Base-by-base conservation (phyloP, 2,329 filamentous ascomycete genomes). In the Sarocladium strictum region DNA sequence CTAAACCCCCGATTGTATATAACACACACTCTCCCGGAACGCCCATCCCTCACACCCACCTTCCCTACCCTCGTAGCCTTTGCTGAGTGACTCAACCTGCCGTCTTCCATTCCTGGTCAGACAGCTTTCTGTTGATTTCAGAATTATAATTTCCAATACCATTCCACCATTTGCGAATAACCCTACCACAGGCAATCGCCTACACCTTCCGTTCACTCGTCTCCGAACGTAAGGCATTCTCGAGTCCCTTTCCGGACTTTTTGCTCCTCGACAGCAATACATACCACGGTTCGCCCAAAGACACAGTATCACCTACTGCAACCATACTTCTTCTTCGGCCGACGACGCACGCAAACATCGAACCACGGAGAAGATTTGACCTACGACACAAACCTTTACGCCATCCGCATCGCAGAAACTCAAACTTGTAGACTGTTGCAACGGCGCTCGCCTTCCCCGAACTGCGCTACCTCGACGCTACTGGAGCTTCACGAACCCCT, bases 241-340 rank as follows among this genome's bases (percentile, higher is more conserved):
- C 47, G 47, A 51, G 47, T 51, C 47, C 47, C 47, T 51, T 51
- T 51, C 47, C 47, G 47, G 47, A 51, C 43, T 49, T 49, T 32
- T 49, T 29, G 43, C 43, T 49, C 43, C 43, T 49, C 23, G 23
- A 49, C 14, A 49, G 23, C 47, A 5, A 51, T 24, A 9, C 9
- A 11, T 51, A 49, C 43, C 5, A 35, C 23, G 12, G 17, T 17
- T 51, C 47, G 19, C 23, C 47, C 27, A 33, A 26, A 17, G 10
- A 23, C 7, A 32, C 10, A 21, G 17, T 7, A 38, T 6, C 29
- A 32, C 7, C n/a, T 38, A 7, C 35, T 5, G 12, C 6, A 38
- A 38, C 5, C 35, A 38, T 15, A 21, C 10, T n/a, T n/a, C n/a
- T n/a, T n/a, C n/a, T n/a, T n/a, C n/a, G n/a, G n/a, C n/a, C n/a